A percentile compares a stretch with the other conserved stretches of the same genome.
Evolutionary conservation across 345 rosid genomes (phyloP).

Genomic region (Pseudoturritis turrita): DNA sequence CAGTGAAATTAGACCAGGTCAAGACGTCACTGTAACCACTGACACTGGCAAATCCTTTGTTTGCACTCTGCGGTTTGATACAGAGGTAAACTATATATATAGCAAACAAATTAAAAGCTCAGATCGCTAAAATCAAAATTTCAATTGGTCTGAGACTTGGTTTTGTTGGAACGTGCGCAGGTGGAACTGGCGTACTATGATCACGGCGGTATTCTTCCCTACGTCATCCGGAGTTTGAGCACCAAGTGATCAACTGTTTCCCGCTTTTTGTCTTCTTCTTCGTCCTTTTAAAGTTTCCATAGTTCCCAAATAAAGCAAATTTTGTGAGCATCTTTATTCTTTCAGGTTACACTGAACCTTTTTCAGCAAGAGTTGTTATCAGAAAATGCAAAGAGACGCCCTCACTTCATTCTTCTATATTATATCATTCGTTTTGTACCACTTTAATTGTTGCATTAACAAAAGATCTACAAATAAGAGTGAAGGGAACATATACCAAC

Average conservation of each 20-base stretch:
- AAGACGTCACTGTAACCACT: conserved; percentile 63
- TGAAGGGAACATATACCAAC: background rate
- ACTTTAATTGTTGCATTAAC: background rate
- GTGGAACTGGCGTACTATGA: conserved; percentile 73
- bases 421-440: background rate
- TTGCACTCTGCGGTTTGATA: conserved; percentile 69
- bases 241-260: conserved; percentile 26
- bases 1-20: conserved; percentile 74
- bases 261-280: background rate
- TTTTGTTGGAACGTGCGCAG: conserved; percentile 30
- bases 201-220: conserved; percentile 80
- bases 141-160: background rate
- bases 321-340: conserved; percentile 12
- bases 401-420: background rate
- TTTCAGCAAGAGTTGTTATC: background rate
- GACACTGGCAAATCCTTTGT: conserved; percentile 66
- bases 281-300: background rate
- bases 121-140: background rate
- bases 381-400: background rate
- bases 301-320: conserved; percentile 22
- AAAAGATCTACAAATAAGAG: background rate
- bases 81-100: conserved; percentile 57
- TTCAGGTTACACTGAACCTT: background rate
- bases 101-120: background rate
- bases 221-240: conserved; percentile 52